Conservation (phyloP, 345 rosid species). For the Eucalyptus grandis region DNA sequence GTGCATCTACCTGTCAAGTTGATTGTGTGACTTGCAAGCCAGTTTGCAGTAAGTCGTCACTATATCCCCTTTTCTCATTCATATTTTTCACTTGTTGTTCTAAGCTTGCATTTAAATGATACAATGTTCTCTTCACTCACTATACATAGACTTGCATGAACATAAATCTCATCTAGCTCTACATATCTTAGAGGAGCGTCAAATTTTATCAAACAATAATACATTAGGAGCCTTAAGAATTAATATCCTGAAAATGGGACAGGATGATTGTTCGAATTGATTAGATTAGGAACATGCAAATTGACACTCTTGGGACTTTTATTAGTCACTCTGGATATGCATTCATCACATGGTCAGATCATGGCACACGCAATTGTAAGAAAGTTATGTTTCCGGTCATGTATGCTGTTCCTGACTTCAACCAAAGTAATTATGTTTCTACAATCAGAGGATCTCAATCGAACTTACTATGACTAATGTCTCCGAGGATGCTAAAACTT, state of each 20-base stretch:
- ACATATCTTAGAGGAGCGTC: neutral
- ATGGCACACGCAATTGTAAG: neutral
- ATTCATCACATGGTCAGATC: neutral
- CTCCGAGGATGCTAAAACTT: neutral
- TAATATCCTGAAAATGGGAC: neutral
- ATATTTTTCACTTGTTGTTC: neutral
- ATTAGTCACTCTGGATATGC: neutral
- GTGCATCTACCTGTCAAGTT: conserved; percentile 40
- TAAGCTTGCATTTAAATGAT: neutral
- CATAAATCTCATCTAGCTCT: neutral
- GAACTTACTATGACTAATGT: neutral
- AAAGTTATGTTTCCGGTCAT: neutral
- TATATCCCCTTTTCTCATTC: neutral
- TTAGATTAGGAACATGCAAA: neutral
- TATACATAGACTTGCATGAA: neutral
- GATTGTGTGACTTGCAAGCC: conserved; percentile 59
- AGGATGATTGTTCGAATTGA: neutral
- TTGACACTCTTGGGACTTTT: neutral
- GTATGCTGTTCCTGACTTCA: neutral
- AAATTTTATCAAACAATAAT: neutral
- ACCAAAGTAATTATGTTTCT: neutral
- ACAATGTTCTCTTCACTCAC: neutral
- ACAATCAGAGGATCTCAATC: neutral
- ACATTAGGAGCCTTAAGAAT: neutral
- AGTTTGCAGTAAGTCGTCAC: conserved; percentile 29